A percentile compares a stretch with the other conserved stretches of the same genome.
Conservation (phyloP, 768 basidiomycete species). For the Hygrophoropsis aurantiaca region DNA sequence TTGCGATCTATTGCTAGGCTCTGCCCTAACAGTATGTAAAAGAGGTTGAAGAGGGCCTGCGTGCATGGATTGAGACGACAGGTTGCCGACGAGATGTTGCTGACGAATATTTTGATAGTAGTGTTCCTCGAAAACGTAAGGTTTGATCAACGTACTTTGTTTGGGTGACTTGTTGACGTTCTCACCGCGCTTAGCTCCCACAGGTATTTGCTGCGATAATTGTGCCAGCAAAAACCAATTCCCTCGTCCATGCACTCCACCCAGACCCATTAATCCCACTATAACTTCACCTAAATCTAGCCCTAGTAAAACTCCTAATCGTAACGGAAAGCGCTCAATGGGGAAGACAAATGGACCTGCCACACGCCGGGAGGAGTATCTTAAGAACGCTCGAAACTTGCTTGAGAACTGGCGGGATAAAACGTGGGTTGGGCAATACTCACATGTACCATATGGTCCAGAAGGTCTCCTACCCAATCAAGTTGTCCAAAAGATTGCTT, state of each 20-base stretch:
- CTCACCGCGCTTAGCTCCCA: constrained; percentile 7
- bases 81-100: constrained; percentile 27
- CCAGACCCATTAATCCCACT: too few species aligned
- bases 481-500: constrained; percentile 22
- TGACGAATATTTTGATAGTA: constrained; percentile 34
- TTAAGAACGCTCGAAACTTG: too few species aligned
- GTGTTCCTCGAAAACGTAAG: constrained; percentile 17
- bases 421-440: not conserved
- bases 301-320: constrained; percentile 15
- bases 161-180: too few species aligned
- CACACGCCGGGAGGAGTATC: too few species aligned
- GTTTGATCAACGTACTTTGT: constrained; percentile 3
- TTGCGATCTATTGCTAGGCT: too few species aligned
- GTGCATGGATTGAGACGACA: constrained; percentile 26
- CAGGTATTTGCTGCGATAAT: constrained; percentile 19
- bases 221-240: too few species aligned
- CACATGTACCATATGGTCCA: constrained; percentile 1
- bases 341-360: too few species aligned
- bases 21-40: too few species aligned
- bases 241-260: too few species aligned
- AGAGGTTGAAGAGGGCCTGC: constrained; percentile 29
- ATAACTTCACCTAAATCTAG: too few species aligned
- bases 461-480: constrained; percentile 22
- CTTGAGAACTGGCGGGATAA: too few species aligned
- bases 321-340: constrained; percentile 22